Evolutionary conservation across 129 eudicot genomes (phyloP).

Genomic region (Flaveria brownii): DNA sequence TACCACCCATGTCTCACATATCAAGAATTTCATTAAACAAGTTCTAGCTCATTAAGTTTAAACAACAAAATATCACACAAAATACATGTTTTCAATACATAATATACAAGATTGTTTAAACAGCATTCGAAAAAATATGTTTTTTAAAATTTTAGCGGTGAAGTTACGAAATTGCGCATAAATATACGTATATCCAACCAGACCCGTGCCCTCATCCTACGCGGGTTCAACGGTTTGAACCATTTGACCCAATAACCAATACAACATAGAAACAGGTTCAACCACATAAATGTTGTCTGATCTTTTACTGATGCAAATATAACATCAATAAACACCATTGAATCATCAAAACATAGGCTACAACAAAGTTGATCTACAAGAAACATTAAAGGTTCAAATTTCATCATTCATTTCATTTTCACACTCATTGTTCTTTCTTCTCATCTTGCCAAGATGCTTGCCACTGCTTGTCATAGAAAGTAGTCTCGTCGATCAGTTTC

Average conservation of each 20-base stretch:
- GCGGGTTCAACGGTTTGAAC: no score
- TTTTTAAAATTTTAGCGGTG: no score
- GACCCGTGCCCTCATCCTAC: no score
- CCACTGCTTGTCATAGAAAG: conserved; percentile 99
- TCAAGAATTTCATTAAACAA: no score
- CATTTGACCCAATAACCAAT: conserved; percentile 9
- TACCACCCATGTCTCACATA: background rate
- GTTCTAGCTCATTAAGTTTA: no score
- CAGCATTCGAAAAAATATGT: no score
- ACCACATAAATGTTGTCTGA: conserved; percentile 8
- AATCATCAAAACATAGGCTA: conserved; percentile 39
- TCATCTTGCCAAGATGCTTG: conserved; percentile 99
- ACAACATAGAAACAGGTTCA: background rate
- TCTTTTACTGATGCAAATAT: conserved; percentile 26
- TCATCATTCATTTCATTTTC: conserved; percentile 15
- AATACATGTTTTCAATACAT: no score
- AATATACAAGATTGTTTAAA: no score
- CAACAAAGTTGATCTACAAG: conserved; percentile 36
- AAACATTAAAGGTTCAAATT: conserved; percentile 26
- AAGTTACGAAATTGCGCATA: no score
- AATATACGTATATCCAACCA: no score
- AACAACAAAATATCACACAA: no score
- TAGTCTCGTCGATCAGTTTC: conserved; percentile 83
- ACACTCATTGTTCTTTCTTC: conserved; percentile 41
- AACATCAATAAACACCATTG: conserved; percentile 22